A percentile compares a stretch with the other conserved stretches of the same genome.
These are phyloP conservation scores for Eucommia ulmoides DNA, from an alignment of 257 asterid species.

Conservation along the genomic window DNA sequence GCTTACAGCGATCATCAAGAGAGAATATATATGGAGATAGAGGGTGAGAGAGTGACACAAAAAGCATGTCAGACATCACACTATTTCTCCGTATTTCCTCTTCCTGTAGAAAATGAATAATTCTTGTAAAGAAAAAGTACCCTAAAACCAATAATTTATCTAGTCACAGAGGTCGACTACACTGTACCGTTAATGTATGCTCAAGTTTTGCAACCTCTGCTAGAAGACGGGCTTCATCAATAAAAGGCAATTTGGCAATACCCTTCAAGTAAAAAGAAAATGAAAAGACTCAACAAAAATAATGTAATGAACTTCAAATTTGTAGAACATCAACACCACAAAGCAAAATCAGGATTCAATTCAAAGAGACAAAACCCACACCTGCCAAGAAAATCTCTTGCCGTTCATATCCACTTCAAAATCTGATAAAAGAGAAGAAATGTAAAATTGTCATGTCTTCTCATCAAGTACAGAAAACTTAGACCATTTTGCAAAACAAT, in stretches of 20 bases:
- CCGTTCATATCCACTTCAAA: slow-evolving; percentile 98
- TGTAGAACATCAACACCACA: not conserved
- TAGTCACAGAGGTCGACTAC: slow-evolving; percentile 4
- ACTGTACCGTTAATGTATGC: slow-evolving; percentile 71
- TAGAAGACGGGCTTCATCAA: slow-evolving; percentile 83
- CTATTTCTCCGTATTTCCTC: slow-evolving; percentile 91
- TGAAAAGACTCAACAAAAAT: not conserved
- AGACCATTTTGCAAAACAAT: no score
- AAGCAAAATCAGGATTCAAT: slow-evolving; percentile 4
- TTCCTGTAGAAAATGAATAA: slow-evolving; percentile 38
- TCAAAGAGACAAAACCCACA: slow-evolving; percentile 13
- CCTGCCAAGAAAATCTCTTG: slow-evolving; percentile 93
- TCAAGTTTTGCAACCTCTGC: slow-evolving; percentile 81
- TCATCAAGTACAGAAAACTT: no score
- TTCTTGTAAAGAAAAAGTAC: no score
- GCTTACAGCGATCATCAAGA: slow-evolving; percentile 81
- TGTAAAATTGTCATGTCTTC: no score
- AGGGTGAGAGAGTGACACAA: slow-evolving; percentile 69
- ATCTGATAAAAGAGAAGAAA: slow-evolving; percentile 33
- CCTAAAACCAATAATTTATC: no score
- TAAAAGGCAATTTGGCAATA: slow-evolving; percentile 89
- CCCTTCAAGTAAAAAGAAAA: slow-evolving; percentile 39
- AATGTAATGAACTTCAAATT: no score
- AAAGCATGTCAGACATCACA: slow-evolving; percentile 78
- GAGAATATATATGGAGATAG: slow-evolving; percentile 86